phyloP scores from a whole-genome alignment of 2,329 filamentous ascomycete species.

The Neophaeococcomyces mojaviensis region DNA sequence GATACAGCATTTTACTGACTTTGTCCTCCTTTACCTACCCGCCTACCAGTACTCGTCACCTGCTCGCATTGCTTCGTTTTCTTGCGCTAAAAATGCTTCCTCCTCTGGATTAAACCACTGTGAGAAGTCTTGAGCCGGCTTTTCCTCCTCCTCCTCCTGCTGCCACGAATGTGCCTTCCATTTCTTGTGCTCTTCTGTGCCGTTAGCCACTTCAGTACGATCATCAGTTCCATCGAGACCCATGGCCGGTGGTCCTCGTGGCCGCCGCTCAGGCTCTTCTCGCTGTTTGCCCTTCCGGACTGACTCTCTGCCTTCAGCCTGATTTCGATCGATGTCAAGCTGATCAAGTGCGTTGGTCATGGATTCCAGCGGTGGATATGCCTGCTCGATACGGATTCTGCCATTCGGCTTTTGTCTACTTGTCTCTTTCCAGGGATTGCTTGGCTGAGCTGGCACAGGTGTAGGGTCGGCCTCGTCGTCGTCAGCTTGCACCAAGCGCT shows the following conservation, averaged over 20 bases:
- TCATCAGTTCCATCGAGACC: constrained; percentile 4
- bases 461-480: background rate
- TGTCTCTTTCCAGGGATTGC: constrained; percentile 6
- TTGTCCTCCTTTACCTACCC: too few relatives aligned
- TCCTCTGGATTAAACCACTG: too few relatives aligned
- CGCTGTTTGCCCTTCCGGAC: background rate
- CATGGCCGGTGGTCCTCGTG: background rate
- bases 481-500: constrained; percentile 8
- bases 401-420: constrained; percentile 7
- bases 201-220: constrained; percentile 3
- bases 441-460: background rate
- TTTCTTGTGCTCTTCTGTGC: background rate
- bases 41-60: too few relatives aligned
- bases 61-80: too few relatives aligned
- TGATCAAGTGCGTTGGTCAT: background rate
- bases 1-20: too few relatives aligned
- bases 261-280: background rate
- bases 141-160: too few relatives aligned
- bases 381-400: constrained; percentile 12
- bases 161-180: background rate
- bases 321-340: background rate
- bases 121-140: too few relatives aligned
- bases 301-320: background rate
- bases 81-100: too few relatives aligned
- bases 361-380: background rate